Conservation (phyloP, 257 asterid species). For the Rubia yunnanensis region DNA sequence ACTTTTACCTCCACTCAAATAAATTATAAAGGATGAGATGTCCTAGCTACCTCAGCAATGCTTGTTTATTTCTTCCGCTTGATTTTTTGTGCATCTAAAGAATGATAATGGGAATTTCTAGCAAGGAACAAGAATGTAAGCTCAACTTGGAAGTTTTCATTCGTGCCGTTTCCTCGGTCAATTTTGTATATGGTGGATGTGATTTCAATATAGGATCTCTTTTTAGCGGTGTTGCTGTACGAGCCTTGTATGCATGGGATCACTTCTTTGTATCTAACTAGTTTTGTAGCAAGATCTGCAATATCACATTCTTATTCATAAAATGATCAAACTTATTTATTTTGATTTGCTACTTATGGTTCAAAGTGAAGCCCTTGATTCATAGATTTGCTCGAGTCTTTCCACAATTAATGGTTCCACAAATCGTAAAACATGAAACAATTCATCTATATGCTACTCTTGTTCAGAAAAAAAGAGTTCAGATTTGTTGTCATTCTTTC, state of each 20-base stretch:
- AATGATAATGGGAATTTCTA: background rate
- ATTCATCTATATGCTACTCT: too few relatives aligned
- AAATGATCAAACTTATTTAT: background rate
- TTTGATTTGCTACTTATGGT: background rate
- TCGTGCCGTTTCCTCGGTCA: background rate
- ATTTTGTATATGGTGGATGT: background rate
- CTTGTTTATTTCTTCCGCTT: background rate
- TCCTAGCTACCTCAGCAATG: background rate
- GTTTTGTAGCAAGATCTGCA: background rate
- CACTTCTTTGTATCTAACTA: background rate
- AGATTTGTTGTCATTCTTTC: background rate
- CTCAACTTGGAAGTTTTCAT: background rate
- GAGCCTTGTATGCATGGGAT: background rate
- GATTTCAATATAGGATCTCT: background rate
- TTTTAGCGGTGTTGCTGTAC: background rate
- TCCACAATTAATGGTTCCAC: background rate
- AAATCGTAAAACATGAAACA: too few relatives aligned
- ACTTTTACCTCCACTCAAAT: background rate
- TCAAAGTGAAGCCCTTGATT: background rate
- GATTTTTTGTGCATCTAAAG: background rate
- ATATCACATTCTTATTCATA: background rate
- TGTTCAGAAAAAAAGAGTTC: background rate
- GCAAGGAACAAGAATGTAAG: background rate
- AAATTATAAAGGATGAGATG: background rate
- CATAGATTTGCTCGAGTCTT: background rate